Percentiles rank a stretch among this genome's conserved stretches.
phyloP scores from a whole-genome alignment of 2,329 filamentous ascomycete genomes.

The Paraphaeosphaeria sporulosa region DNA sequence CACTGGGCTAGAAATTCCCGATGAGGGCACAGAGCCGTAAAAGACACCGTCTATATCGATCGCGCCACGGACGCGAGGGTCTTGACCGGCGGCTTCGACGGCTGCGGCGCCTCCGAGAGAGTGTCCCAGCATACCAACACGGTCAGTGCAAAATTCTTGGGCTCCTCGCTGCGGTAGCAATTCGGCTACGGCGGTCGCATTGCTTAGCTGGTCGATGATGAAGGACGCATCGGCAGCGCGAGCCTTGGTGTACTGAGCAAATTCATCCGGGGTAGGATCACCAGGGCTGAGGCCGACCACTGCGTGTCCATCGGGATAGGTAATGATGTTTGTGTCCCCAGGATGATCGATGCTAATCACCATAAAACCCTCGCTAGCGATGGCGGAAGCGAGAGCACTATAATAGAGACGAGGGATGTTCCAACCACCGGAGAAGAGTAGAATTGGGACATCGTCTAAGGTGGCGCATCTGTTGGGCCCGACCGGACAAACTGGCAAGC shows the following conservation, averaged over 20 bases:
- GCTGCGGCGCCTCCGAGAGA: not conserved
- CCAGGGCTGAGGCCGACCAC: slow-evolving; percentile 16
- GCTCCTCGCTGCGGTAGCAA: slow-evolving; percentile 18
- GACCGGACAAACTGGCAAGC: slow-evolving; percentile 26
- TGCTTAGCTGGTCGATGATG: slow-evolving; percentile 32
- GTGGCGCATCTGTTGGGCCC: slow-evolving; percentile 15
- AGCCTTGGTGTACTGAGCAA: slow-evolving; percentile 11
- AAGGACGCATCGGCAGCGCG: slow-evolving; percentile 31
- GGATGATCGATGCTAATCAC: slow-evolving; percentile 51
- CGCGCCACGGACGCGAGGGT: not conserved
- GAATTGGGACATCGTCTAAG: slow-evolving; percentile 19
- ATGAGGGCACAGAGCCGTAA: slow-evolving; percentile 22
- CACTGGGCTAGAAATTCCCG: slow-evolving; percentile 29
- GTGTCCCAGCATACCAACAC: slow-evolving; percentile 1
- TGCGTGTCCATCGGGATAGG: slow-evolving; percentile 53
- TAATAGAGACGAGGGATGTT: slow-evolving; percentile 53
- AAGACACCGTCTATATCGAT: slow-evolving; percentile 27
- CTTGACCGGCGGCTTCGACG: not conserved
- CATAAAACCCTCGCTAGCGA: slow-evolving; percentile 57
- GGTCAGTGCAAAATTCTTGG: slow-evolving; percentile 23
- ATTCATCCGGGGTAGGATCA: slow-evolving; percentile 3
- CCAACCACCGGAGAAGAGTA: slow-evolving; percentile 57
- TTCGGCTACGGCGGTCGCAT: slow-evolving; percentile 27
- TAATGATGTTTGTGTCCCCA: slow-evolving; percentile 50
- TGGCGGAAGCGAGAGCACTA: slow-evolving; percentile 51